phyloP scores from a whole-genome alignment of 768 basidiomycete species.

The Rhodosporidiobolus sp. region DNA sequence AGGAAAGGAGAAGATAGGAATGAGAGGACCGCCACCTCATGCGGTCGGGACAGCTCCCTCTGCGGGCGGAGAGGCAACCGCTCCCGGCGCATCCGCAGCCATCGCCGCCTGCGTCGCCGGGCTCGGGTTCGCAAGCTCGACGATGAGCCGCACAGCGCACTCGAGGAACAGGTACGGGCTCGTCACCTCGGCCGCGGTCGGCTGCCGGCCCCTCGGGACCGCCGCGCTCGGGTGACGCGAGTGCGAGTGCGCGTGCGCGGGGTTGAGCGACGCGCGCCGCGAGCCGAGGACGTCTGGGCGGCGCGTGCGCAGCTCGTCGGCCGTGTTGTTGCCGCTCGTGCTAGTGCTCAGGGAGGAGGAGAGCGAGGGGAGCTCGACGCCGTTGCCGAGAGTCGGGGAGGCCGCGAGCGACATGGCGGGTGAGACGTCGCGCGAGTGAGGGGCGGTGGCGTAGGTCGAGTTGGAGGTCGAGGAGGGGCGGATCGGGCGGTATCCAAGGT shows the following conservation, averaged over 20 bases:
- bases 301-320: conserved; percentile 38
- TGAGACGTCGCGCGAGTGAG: conserved; percentile 20
- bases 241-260: not conserved
- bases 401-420: conserved; percentile 10
- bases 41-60: too few species aligned
- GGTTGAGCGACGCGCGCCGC: conserved; percentile 5
- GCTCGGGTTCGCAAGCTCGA: conserved; percentile 75
- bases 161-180: conserved; percentile 94
- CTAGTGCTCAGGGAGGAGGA: conserved; percentile 1
- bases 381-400: not conserved
- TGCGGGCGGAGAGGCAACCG: too few species aligned
- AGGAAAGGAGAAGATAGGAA: too few species aligned
- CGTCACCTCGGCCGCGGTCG: conserved; percentile 57
- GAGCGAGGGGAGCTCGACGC: conserved; percentile 8
- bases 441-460: not conserved
- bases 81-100: too few species aligned
- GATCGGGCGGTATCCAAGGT: conserved; percentile 79
- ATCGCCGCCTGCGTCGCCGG: too few species aligned
- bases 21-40: too few species aligned
- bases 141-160: conserved; percentile 84
- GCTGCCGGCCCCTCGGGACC: conserved; percentile 47
- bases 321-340: conserved; percentile 22
- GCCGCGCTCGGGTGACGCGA: not conserved
- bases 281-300: conserved; percentile 31
- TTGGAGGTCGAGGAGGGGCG: conserved; percentile 24